Evolutionary conservation across 257 asterid species (phyloP), one percentile per base, ranked within the genome.

Genomic region (Rauvolfia tetraphylla): DNA sequence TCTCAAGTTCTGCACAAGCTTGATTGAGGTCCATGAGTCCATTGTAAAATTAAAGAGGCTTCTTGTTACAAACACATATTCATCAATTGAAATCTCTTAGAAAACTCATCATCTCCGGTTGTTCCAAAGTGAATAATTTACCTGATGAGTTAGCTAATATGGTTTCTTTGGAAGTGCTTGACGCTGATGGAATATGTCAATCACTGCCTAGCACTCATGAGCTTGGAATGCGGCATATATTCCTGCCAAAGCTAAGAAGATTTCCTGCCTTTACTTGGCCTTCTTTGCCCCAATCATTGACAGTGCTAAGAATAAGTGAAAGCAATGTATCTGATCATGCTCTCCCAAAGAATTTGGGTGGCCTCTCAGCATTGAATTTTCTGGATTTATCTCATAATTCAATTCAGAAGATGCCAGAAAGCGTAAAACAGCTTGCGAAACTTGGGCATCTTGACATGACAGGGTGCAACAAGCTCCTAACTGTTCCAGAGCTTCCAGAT

Each of bases 321-420:
- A 63, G 82, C 65, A 68, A 58, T 73, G 67, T 79, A 34, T 69
- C 53, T 2, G 56, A 72, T 51, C 42, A 73, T 62, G 46, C 29
- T 20, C 72, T 78, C 48, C 74, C 77, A 18, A 29, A 2, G 51
- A 76, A 78, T 39, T 41, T 78, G 51, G 36, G 68, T 76, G 23
- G 18, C n/a, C 53, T 71, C 13, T 61, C 76, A 36, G 46, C 23
- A 13, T 62, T 78, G 38, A 34, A 0, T 18, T 41, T 23, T 1
- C 44, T 78, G 41, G 36, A 59, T 71, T 59, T 78, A 78, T 71
- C 73, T 72, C 39, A 65, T 25, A 78, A 78, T 62, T 67, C 81
- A 39, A 71, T 78, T 78, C 9, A 11, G 5, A 48, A 63, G 7
- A 61, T 78, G 48, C 81, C 81, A 36, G 33, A 20, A 41, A 71